Percentiles rank a stretch among this genome's conserved stretches.
phyloP scores from a whole-genome alignment of 2,329 filamentous ascomycete species.

The Stagonosporopsis cucurbitacearum region DNA sequence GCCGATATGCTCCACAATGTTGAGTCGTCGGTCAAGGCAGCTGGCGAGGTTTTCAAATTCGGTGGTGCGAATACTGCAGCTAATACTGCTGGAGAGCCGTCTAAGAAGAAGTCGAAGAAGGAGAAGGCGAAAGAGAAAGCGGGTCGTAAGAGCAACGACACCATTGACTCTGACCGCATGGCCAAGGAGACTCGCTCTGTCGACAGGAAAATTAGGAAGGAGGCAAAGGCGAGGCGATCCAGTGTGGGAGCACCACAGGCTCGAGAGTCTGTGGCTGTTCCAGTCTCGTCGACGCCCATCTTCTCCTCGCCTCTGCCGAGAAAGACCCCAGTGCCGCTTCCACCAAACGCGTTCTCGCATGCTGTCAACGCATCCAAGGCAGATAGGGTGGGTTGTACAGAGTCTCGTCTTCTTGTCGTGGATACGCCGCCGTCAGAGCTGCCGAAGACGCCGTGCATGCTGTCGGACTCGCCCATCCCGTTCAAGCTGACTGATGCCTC shows the following conservation, averaged over 20 bases:
- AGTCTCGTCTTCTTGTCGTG: constrained; percentile 16
- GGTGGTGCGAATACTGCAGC: not conserved
- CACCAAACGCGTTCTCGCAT: constrained; percentile 7
- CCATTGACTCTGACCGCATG: not conserved
- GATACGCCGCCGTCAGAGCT: constrained; percentile 27
- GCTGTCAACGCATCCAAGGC: not conserved
- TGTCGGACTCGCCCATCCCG: constrained; percentile 19
- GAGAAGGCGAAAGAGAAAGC: constrained; percentile 4
- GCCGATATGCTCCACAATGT: constrained; percentile 17
- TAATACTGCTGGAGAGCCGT: not conserved
- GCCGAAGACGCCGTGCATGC: not conserved
- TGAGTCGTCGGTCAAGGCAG: constrained; percentile 16
- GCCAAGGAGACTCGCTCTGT: constrained; percentile 7
- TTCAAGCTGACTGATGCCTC: constrained; percentile 16
- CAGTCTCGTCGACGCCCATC: not conserved
- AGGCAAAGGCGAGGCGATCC: constrained; percentile 11
- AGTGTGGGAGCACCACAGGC: not conserved
- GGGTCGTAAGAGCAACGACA: constrained; percentile 4
- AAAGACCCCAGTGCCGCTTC: constrained; percentile 24
- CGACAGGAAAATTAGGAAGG: constrained; percentile 6
- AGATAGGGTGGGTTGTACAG: not conserved
- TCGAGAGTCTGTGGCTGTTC: not conserved
- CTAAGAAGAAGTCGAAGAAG: constrained; percentile 3
- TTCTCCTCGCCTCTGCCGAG: constrained; percentile 4
- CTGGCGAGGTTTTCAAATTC: constrained; percentile 15